Evolutionary conservation across 2,329 filamentous ascomycete genomes (phyloP).

Genomic region (Hypoxylon sp.): DNA sequence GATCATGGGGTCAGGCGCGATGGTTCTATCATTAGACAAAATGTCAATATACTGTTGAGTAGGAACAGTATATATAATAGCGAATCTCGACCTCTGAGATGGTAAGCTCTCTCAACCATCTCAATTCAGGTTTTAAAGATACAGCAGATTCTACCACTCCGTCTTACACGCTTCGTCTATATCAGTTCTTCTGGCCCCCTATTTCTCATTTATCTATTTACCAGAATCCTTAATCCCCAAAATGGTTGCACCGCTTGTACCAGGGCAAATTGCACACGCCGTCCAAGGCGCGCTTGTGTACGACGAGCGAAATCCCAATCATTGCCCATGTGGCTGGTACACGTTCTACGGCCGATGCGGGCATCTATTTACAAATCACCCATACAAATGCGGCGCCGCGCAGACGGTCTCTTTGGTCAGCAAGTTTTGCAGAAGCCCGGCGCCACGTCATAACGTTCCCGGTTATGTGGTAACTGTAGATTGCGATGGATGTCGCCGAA

Average conservation of each 20-base stretch:
- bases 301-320: not conserved
- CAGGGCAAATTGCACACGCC: not conserved
- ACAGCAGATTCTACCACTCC: not conserved
- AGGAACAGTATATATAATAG: not conserved
- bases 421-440: not conserved
- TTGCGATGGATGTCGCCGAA: not conserved
- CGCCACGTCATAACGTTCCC: not conserved
- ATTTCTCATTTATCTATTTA: not conserved
- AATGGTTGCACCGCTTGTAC: not conserved
- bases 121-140: not conserved
- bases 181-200: not conserved
- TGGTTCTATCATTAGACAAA: not conserved
- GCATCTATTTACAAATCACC: not conserved
- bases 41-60: not conserved
- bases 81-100: not conserved
- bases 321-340: slow-evolving; percentile 9
- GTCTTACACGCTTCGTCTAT: not conserved
- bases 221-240: not conserved
- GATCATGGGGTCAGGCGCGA: not conserved
- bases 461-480: not conserved
- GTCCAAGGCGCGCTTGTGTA: not conserved
- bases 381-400: not conserved
- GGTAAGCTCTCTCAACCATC: not conserved
- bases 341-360: not conserved
- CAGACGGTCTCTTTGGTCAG: not conserved